Percentiles rank a stretch among this genome's conserved stretches.
These are phyloP conservation scores for Sphagnurus paluster DNA, from an alignment of 1,284 basidiomycete species.

Conservation along the genomic window DNA sequence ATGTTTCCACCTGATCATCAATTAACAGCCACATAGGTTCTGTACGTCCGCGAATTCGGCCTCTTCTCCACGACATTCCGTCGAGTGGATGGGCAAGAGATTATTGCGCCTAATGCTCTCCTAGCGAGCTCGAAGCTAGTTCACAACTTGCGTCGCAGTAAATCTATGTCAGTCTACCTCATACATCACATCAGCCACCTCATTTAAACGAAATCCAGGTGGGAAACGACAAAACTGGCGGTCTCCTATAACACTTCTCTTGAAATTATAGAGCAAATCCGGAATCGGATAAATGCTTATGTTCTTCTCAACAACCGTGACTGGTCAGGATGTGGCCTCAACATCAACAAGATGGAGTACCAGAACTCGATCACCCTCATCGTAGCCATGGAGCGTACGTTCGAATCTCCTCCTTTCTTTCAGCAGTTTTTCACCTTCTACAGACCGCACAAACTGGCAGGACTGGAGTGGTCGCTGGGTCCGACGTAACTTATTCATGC, in stretches of 20 bases:
- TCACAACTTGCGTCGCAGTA: constrained; percentile 75
- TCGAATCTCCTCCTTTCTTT: background rate
- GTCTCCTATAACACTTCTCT: constrained; percentile 69
- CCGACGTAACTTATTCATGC: constrained; percentile 72
- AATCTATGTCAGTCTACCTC: constrained; percentile 56
- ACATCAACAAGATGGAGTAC: constrained; percentile 77
- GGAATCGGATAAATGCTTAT: constrained; percentile 57
- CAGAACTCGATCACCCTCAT: constrained; percentile 70
- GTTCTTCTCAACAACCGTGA: constrained; percentile 71
- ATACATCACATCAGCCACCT: background rate
- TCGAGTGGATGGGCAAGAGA: constrained; percentile 77
- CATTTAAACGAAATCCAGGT: constrained; percentile 59
- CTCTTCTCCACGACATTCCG: constrained; percentile 81
- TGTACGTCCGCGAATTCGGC: constrained; percentile 78
- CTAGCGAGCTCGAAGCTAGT: constrained; percentile 74
- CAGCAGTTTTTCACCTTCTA: background rate
- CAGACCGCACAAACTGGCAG: constrained; percentile 82
- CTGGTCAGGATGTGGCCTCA: constrained; percentile 62
- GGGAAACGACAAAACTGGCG: constrained; percentile 71
- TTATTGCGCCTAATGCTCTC: constrained; percentile 81
- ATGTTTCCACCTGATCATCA: background rate
- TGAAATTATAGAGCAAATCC: constrained; percentile 69
- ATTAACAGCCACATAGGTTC: constrained; percentile 32
- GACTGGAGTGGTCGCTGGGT: constrained; percentile 83
- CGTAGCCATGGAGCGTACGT: constrained; percentile 77